Evolutionary conservation across 306 rosid species (phyloP).

Genomic region (Pueraria montana): DNA sequence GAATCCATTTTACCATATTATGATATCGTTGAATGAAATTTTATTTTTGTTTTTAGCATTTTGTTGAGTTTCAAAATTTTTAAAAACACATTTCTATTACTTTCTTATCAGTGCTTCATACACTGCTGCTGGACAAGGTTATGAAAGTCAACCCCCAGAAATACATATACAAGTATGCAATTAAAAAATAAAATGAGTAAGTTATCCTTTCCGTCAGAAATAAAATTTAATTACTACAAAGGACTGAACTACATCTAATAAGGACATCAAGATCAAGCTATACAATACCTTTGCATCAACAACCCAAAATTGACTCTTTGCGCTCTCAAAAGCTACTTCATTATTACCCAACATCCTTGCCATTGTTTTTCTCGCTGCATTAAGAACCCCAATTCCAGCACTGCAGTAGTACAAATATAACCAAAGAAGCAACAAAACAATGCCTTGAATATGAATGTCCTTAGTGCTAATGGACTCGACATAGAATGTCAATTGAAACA

Average conservation of each 20-base stretch:
- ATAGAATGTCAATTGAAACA: slow-evolving; percentile 31
- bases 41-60: no score
- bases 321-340: slow-evolving; percentile 85
- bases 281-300: slow-evolving; percentile 86
- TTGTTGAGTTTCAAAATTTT: slow-evolving; percentile 9
- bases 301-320: slow-evolving; percentile 96
- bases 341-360: slow-evolving; percentile 99
- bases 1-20: background rate
- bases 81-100: background rate
- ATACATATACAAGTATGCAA: background rate
- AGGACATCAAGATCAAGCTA: slow-evolving; percentile 32
- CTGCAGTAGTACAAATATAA: slow-evolving; percentile 66
- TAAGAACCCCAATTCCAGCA: slow-evolving; percentile 97
- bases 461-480: slow-evolving; percentile 24
- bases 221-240: background rate
- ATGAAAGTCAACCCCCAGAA: background rate
- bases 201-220: background rate
- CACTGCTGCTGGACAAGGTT: background rate
- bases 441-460: slow-evolving; percentile 33
- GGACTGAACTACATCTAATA: slow-evolving; percentile 1
- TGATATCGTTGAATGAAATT: background rate
- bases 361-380: slow-evolving; percentile 95
- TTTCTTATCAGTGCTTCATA: background rate
- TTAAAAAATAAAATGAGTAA: slow-evolving; percentile 17
- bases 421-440: slow-evolving; percentile 39